Evolutionary conservation across 495 filamentous ascomycete genomes (phyloP).

Genomic region (Neurospora sublineolata): DNA sequence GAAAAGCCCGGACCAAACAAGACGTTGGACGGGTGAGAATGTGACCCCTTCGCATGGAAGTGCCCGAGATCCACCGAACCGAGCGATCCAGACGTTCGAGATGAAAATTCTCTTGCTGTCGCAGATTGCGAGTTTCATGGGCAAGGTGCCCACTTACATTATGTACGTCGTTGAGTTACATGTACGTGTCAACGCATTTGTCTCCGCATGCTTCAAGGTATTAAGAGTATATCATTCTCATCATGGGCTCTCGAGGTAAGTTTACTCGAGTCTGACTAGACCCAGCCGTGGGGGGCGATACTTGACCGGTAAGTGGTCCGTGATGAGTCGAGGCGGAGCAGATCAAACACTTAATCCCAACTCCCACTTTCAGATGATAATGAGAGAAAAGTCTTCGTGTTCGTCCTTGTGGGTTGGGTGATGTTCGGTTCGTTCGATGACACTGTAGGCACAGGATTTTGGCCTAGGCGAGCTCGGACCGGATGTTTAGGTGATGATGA

Average conservation of each 20-base stretch:
- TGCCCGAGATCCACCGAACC: neutral
- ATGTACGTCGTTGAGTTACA: neutral
- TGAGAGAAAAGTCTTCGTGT: neutral
- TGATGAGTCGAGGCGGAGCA: neutral
- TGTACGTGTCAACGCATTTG: neutral
- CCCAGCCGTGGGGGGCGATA: neutral
- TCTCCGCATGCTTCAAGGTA: neutral
- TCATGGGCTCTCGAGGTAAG: neutral
- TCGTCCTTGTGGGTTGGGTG: neutral
- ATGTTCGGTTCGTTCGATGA: neutral
- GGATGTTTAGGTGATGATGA: slow-evolving; percentile 5
- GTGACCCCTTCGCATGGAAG: neutral
- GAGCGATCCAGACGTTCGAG: neutral
- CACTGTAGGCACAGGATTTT: neutral
- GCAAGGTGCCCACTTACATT: neutral
- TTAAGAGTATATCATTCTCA: neutral
- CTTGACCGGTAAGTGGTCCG: neutral
- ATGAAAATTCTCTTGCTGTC: neutral
- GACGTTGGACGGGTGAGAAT: neutral
- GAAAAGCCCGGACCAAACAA: neutral
- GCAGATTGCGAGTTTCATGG: neutral
- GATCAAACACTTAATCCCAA: neutral
- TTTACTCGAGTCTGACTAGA: neutral
- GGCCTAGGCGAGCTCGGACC: neutral
- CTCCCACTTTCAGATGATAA: neutral